Conservation (phyloP, 352 stramenopile genomes). For the Globisporangium okanoganense region DNA sequence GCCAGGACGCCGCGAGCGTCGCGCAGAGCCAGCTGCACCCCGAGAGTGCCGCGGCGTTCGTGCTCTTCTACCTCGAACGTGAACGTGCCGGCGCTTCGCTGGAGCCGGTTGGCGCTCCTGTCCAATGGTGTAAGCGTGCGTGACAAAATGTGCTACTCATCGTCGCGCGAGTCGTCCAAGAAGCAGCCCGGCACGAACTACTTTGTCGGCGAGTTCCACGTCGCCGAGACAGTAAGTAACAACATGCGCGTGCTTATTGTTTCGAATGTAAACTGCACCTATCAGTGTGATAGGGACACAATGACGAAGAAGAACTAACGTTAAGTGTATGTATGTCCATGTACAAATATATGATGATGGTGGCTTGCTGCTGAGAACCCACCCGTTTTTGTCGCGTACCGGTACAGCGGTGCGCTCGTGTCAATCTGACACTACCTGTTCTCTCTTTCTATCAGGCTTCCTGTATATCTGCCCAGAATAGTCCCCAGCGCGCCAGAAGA, state of each 20-base stretch:
- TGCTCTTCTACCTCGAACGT: slow-evolving; percentile 78
- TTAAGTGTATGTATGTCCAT: not conserved
- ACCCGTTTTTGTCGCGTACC: slow-evolving; percentile 80
- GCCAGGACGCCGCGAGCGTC: slow-evolving; percentile 39
- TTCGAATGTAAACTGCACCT: too few species aligned
- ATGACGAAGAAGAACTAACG: not conserved
- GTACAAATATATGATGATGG: slow-evolving; percentile 5
- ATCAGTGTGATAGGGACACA: not conserved
- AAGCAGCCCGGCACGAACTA: slow-evolving; percentile 88
- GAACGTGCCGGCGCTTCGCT: slow-evolving; percentile 62
- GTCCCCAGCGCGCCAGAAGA: slow-evolving; percentile 81
- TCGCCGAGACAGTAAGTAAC: slow-evolving; percentile 60
- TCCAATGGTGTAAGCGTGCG: slow-evolving; percentile 71
- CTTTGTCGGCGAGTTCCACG: slow-evolving; percentile 88
- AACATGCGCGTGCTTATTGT: too few species aligned
- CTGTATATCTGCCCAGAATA: slow-evolving; percentile 90
- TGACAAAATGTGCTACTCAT: slow-evolving; percentile 92
- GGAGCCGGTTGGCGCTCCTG: slow-evolving; percentile 78
- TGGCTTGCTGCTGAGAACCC: slow-evolving; percentile 22
- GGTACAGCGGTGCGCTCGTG: slow-evolving; percentile 42
- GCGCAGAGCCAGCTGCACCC: slow-evolving; percentile 22
- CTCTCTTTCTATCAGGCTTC: slow-evolving; percentile 50
- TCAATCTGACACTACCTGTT: not conserved
- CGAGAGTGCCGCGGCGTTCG: slow-evolving; percentile 59
- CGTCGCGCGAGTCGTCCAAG: slow-evolving; percentile 87